A percentile compares a stretch with the other conserved stretches of the same genome.
Conservation (phyloP, 2,329 filamentous ascomycete species). For the Cladophialophora psammophila region DNA sequence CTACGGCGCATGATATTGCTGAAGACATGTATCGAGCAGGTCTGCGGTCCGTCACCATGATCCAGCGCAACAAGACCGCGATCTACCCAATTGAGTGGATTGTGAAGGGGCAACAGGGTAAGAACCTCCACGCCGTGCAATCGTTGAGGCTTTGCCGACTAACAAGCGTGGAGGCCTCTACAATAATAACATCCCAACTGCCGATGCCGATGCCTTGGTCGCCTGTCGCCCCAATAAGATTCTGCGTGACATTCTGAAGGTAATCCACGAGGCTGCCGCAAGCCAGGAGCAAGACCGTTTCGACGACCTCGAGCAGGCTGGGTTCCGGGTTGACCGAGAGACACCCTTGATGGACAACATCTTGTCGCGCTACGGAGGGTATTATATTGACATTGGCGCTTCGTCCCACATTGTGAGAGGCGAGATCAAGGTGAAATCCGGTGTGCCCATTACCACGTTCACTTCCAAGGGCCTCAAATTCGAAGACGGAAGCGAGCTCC, state of each 20-base stretch:
- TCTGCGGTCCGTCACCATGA: slow-evolving; percentile 58
- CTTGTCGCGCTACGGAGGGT: slow-evolving; percentile 54
- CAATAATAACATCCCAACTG: slow-evolving; percentile 37
- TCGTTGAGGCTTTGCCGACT: neutral
- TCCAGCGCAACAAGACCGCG: slow-evolving; percentile 58
- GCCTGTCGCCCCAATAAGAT: slow-evolving; percentile 44
- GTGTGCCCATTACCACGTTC: slow-evolving; percentile 46
- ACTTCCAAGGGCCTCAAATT: slow-evolving; percentile 52
- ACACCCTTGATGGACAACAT: slow-evolving; percentile 51
- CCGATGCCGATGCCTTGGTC: slow-evolving; percentile 36
- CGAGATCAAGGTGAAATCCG: slow-evolving; percentile 54
- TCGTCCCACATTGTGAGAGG: slow-evolving; percentile 53
- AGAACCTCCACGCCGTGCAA: neutral
- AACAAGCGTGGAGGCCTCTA: slow-evolving; percentile 29
- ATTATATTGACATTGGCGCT: slow-evolving; percentile 58
- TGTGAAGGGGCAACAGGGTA: slow-evolving; percentile 38
- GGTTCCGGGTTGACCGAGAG: slow-evolving; percentile 53
- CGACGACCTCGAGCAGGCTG: slow-evolving; percentile 51
- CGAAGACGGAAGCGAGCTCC: slow-evolving; percentile 51
- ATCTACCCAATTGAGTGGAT: slow-evolving; percentile 42
- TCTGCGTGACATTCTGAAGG: slow-evolving; percentile 32
- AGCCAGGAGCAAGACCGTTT: slow-evolving; percentile 49
- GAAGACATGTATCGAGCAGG: slow-evolving; percentile 60
- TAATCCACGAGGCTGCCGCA: slow-evolving; percentile 18
- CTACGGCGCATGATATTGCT: slow-evolving; percentile 60